Base-by-base conservation (phyloP, 257 asterid species). In the Lithospermum erythrorhizon region DNA sequence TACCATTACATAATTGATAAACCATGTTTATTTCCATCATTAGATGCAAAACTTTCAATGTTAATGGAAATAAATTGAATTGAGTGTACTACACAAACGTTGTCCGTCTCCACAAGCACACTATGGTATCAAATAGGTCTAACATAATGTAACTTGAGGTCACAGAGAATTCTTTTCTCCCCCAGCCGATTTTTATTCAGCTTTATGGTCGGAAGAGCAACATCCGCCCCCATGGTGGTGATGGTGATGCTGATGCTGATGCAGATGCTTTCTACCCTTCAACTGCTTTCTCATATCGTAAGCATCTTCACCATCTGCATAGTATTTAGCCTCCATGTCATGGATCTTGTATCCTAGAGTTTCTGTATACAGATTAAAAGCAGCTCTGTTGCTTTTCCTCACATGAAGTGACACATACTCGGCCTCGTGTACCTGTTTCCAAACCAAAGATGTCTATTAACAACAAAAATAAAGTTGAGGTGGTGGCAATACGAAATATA, bases 261-360 rank as follows among this genome's bases (percentile, higher is more conserved):
- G 80, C 9, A 62, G 78, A 5, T 78, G 88, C 91, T 78, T 83
- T 80, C 68, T 84, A 55, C 94, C 95, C 78, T 84, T 86, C 78
- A 93, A 74, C 65, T 83, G 85, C 75, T 93, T 93, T 68, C 98
- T 80, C 98, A 93, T 93, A 72, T 89, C 98, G 65, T 89, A 93
- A 22, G 98, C 98, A 73, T 93, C 98, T 68, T 93, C 98, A 19
- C 98, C 98, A 68, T 93, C 97, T 7, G 98, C 97, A 62, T 93
- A 93, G 65, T 93, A 93, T 64, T 88, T 93, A 45, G 97, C 96
- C 74, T 93, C 98, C 65, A 93, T 65, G 30, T 93, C 98, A 71
- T 89, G 90, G 68, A 93, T 89, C 82, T 83, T 85, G 85, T 93
- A 93, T 35, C 90, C 91, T 66, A 89, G 69, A 23, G 97, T 93